Conservation (phyloP, 805 yeast species). For the Nakazawaea wickerhamii region DNA sequence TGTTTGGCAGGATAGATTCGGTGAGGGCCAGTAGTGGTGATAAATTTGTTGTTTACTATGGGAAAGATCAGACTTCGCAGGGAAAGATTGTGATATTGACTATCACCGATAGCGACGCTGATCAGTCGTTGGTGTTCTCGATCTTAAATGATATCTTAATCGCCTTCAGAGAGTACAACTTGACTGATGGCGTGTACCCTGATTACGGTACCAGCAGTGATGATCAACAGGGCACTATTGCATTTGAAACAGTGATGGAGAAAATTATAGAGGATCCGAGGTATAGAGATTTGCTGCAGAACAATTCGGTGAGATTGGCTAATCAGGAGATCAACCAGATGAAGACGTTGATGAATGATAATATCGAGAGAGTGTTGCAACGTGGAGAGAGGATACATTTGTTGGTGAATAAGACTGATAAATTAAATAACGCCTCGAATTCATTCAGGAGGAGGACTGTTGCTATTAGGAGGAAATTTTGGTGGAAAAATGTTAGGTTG, state of each 20-base stretch:
- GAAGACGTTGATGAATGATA: constrained; percentile 63
- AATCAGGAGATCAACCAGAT: constrained; percentile 60
- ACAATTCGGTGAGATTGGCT: constrained; percentile 26
- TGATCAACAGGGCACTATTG: too few species aligned
- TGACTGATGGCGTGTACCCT: not conserved
- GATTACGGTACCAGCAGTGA: not conserved
- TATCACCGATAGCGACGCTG: constrained; percentile 38
- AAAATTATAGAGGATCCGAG: constrained; percentile 45
- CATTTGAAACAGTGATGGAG: constrained; percentile 48
- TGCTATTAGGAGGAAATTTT: constrained; percentile 56
- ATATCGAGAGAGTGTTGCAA: constrained; percentile 63
- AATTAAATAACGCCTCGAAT: constrained; percentile 59
- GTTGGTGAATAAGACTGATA: constrained; percentile 75
- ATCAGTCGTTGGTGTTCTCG: constrained; percentile 40
- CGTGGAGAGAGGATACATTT: constrained; percentile 73
- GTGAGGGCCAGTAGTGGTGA: constrained; percentile 22
- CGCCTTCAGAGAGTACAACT: constrained; percentile 33
- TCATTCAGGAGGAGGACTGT: constrained; percentile 68
- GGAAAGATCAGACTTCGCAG: constrained; percentile 38
- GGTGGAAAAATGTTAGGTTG: constrained; percentile 58
- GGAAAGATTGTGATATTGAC: constrained; percentile 48
- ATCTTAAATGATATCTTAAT: constrained; percentile 45
- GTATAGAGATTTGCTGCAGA: constrained; percentile 26
- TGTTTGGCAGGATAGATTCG: constrained; percentile 32
- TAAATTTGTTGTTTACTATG: constrained; percentile 36